phyloP scores from a whole-genome alignment of 1,284 basidiomycete species.

The Sutorius eximius region DNA sequence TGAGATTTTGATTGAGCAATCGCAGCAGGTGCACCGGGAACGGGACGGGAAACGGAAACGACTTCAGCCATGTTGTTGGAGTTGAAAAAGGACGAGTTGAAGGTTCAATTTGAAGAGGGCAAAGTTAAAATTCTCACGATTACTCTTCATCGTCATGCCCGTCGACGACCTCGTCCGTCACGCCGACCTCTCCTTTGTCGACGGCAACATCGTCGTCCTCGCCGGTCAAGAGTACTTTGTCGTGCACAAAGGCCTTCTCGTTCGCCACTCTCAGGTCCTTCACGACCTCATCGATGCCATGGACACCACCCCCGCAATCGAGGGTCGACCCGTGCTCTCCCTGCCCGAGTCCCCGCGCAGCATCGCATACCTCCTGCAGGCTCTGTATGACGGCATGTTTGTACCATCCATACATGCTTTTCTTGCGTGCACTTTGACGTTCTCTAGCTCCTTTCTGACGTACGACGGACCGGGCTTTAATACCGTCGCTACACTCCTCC shows the following conservation, averaged over 20 bases:
- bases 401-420: slow-evolving; percentile 16
- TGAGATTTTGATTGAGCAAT: slow-evolving; percentile 56
- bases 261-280: slow-evolving; percentile 57
- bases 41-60: slow-evolving; percentile 47
- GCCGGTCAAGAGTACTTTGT: slow-evolving; percentile 58
- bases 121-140: slow-evolving; percentile 24
- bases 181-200: slow-evolving; percentile 59
- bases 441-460: slow-evolving; percentile 39
- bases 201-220: slow-evolving; percentile 65
- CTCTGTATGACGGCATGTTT: slow-evolving; percentile 63
- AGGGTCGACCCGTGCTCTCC: slow-evolving; percentile 54
- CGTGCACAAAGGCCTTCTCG: slow-evolving; percentile 65
- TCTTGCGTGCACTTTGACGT: slow-evolving; percentile 8
- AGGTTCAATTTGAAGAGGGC: slow-evolving; percentile 17
- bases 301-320: slow-evolving; percentile 38
- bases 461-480: slow-evolving; percentile 50
- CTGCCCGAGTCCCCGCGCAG: slow-evolving; percentile 54
- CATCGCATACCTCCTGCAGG: slow-evolving; percentile 53
- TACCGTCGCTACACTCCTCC: slow-evolving; percentile 55
- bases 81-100: too few relatives aligned
- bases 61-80: slow-evolving; percentile 46
- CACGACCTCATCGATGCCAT: slow-evolving; percentile 37
- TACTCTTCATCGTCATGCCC: slow-evolving; percentile 13
- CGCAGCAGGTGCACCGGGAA: slow-evolving; percentile 74
- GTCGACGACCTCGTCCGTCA: slow-evolving; percentile 38